A percentile compares a stretch with the other conserved stretches of the same genome.
These are phyloP conservation scores for Lunasporangiospora selenospora DNA, from an alignment of 192 early-diverging fungal genomes.

Conservation along the genomic window DNA sequence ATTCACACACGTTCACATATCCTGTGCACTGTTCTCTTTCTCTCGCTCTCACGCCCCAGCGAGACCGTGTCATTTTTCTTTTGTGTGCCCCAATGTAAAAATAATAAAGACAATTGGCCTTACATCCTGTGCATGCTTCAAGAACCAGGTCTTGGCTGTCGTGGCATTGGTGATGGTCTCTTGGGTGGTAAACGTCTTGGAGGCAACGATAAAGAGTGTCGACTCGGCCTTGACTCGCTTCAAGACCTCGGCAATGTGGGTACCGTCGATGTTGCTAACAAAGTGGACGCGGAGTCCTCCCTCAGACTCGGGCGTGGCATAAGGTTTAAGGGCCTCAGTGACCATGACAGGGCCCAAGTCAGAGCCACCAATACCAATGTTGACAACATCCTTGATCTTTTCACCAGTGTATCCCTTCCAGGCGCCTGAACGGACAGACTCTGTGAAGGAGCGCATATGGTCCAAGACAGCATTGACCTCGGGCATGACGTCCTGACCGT, in stretches of 20 bases:
- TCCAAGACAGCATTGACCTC: constrained; percentile 92
- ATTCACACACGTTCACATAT: not conserved
- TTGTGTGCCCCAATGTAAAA: too few relatives aligned
- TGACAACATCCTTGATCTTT: constrained; percentile 93
- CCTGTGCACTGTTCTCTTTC: not conserved
- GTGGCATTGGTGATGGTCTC: constrained; percentile 98
- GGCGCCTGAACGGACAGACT: constrained; percentile 83
- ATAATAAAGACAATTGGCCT: constrained; percentile 20
- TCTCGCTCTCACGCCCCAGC: not conserved
- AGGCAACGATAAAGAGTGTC: constrained; percentile 94
- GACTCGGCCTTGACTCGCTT: constrained; percentile 88
- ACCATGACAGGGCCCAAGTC: constrained; percentile 99
- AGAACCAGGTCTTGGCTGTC: constrained; percentile 94
- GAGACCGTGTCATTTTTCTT: too few relatives aligned
- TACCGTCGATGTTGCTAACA: constrained; percentile 98
- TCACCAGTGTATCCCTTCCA: constrained; percentile 99
- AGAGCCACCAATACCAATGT: constrained; percentile 99
- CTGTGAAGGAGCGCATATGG: constrained; percentile 90
- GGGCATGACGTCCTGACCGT: constrained; percentile 93
- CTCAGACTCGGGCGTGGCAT: constrained; percentile 71
- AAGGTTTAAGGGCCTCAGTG: constrained; percentile 97
- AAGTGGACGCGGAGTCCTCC: constrained; percentile 85
- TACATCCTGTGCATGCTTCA: constrained; percentile 84
- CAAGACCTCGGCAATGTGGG: constrained; percentile 93
- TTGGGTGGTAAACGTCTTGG: constrained; percentile 99